Conservation (phyloP, 306 rosid genomes). For the Biancaea sappan region DNA sequence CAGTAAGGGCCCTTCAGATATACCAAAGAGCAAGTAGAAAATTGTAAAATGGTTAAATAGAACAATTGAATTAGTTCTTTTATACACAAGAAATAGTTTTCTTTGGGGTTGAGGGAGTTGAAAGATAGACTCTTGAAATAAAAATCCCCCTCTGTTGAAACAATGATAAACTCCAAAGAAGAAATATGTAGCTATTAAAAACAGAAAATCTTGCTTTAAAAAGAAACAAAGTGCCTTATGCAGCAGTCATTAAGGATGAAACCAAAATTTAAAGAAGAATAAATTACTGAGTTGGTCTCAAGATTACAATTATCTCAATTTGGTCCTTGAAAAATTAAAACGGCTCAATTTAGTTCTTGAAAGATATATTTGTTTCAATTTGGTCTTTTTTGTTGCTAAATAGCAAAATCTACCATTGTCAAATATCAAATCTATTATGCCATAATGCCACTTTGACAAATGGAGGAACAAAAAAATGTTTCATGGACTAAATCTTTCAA, state of each 20-base stretch:
- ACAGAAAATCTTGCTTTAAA: not conserved
- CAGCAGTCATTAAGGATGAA: not conserved
- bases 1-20: conserved; percentile 45
- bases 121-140: not conserved
- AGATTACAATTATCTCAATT: not conserved
- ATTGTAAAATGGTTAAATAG: conserved; percentile 16
- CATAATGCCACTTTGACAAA: no score
- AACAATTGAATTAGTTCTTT: not conserved
- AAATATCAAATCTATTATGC: no score
- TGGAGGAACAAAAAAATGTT: no score
- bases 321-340: not conserved
- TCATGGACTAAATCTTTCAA: no score
- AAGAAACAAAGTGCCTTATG: not conserved
- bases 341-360: not conserved
- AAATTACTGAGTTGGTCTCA: no score
- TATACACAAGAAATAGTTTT: conserved; percentile 1
- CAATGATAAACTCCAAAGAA: not conserved
- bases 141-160: not conserved
- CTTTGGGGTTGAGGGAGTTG: not conserved
- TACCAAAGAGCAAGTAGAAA: conserved; percentile 43
- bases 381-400: no score
- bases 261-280: not conserved
- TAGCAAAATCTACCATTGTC: no score
- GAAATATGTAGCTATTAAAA: not conserved
- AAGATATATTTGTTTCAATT: no score